A percentile compares a stretch with the other conserved stretches of the same genome.
phyloP scores from a whole-genome alignment of 768 basidiomycete genomes.

The Suillus plorans region DNA sequence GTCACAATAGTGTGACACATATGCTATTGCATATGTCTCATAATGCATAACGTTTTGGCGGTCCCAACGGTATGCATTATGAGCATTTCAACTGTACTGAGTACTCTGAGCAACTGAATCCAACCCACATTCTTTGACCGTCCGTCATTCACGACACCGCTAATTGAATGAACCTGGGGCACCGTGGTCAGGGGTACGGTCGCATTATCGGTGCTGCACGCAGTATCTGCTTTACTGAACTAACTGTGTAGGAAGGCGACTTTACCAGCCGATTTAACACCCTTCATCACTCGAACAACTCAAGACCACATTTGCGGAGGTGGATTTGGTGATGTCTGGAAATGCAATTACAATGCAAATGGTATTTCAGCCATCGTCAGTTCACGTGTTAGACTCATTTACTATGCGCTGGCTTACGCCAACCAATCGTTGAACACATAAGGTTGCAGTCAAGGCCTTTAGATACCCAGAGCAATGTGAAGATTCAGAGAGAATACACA shows the following conservation, averaged over 20 bases:
- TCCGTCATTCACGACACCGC: not conserved
- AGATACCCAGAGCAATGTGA: not conserved
- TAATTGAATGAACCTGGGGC: not conserved
- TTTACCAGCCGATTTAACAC: not conserved
- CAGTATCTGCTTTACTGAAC: not conserved
- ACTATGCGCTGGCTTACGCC: not conserved
- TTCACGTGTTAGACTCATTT: not conserved
- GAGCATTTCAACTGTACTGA: too few relatives aligned
- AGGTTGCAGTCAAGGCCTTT: not conserved
- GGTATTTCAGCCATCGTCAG: not conserved
- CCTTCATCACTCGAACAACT: not conserved
- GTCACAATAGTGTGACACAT: too few relatives aligned
- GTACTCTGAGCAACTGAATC: not conserved
- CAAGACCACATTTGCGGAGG: not conserved
- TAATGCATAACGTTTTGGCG: too few relatives aligned
- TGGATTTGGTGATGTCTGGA: not conserved
- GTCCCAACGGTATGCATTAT: too few relatives aligned
- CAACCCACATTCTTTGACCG: not conserved
- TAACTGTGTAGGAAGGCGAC: not conserved
- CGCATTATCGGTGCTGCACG: not conserved
- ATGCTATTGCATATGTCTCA: too few relatives aligned
- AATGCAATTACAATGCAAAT: not conserved
- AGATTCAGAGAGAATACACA: not conserved
- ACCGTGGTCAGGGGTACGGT: not conserved
- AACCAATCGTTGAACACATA: not conserved